A percentile compares a stretch with the other conserved stretches of the same genome.
phyloP scores from a whole-genome alignment of 1,139 yeast genomes.

The Blastobotrys aristatus region DNA sequence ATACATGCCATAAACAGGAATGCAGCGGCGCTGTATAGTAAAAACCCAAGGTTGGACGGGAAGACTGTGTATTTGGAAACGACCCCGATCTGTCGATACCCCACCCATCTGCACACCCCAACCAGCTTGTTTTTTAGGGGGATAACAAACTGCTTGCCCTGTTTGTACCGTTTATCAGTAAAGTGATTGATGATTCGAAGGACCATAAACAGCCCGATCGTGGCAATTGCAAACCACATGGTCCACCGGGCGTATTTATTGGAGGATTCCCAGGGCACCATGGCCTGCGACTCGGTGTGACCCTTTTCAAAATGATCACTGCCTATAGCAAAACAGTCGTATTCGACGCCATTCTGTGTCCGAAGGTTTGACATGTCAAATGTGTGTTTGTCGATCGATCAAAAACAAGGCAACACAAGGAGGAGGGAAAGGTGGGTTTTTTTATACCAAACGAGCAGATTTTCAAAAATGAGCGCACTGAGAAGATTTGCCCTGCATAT shows the following conservation, averaged over 20 bases:
- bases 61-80: conserved; percentile 42
- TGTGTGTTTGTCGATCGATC: background rate
- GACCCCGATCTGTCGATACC: conserved; percentile 47
- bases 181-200: conserved; percentile 40
- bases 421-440: background rate
- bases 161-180: conserved; percentile 33
- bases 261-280: conserved; percentile 41
- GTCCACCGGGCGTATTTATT: conserved; percentile 44
- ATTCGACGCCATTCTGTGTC: conserved; percentile 18
- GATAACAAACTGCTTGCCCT: conserved; percentile 2
- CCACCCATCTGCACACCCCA: conserved; percentile 44
- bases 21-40: conserved; percentile 40
- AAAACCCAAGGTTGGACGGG: conserved; percentile 49
- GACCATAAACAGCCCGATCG: conserved; percentile 39
- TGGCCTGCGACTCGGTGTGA: conserved; percentile 36
- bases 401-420: background rate
- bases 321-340: conserved; percentile 21
- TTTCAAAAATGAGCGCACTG: conserved; percentile 1
- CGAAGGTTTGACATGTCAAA: conserved; percentile 1
- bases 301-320: conserved; percentile 33
- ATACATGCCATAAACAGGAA: conserved; percentile 45
- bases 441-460: conserved; percentile 10
- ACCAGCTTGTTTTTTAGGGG: conserved; percentile 11
- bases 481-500: background rate
- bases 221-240: conserved; percentile 41